Percentiles rank a stretch among this genome's conserved stretches.
Conservation (phyloP, 2,329 filamentous ascomycete species). For the Colletotrichum sp. region DNA sequence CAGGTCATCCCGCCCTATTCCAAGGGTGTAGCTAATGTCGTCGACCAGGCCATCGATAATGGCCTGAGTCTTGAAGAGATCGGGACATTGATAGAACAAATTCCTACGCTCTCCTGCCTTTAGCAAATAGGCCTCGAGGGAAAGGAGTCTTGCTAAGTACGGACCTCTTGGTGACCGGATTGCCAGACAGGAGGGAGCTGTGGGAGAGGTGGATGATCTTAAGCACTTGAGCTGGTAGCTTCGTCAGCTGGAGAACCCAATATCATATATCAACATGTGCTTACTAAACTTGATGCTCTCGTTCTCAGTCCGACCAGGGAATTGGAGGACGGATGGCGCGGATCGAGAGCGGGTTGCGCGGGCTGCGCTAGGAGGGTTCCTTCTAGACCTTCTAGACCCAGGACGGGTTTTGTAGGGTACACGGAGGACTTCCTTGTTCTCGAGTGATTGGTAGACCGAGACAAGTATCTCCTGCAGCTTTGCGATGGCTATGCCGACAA, state of each 20-base stretch:
- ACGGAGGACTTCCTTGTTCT: constrained; percentile 46
- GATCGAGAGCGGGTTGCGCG: neutral
- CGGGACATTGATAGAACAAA: constrained; percentile 79
- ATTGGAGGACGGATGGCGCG: constrained; percentile 30
- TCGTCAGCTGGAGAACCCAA: neutral
- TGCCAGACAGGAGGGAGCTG: constrained; percentile 60
- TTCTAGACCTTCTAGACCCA: neutral
- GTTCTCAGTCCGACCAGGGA: constrained; percentile 51
- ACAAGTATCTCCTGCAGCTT: constrained; percentile 63
- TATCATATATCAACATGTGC: neutral
- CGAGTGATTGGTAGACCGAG: constrained; percentile 52
- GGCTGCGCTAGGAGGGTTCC: neutral
- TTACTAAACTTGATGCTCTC: constrained; percentile 60
- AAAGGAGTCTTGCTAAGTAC: neutral
- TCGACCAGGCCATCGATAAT: constrained; percentile 77
- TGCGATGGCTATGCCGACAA: constrained; percentile 42
- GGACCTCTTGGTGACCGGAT: constrained; percentile 66
- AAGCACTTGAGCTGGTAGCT: constrained; percentile 55
- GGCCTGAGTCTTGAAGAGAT: constrained; percentile 72
- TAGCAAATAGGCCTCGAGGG: neutral
- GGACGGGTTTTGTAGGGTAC: constrained; percentile 50
- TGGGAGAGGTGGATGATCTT: constrained; percentile 65
- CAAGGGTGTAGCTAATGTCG: constrained; percentile 73
- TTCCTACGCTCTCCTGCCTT: constrained; percentile 55
- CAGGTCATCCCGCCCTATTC: constrained; percentile 65